Conservation (phyloP, 768 basidiomycete species). For the Suillus bovinus region DNA sequence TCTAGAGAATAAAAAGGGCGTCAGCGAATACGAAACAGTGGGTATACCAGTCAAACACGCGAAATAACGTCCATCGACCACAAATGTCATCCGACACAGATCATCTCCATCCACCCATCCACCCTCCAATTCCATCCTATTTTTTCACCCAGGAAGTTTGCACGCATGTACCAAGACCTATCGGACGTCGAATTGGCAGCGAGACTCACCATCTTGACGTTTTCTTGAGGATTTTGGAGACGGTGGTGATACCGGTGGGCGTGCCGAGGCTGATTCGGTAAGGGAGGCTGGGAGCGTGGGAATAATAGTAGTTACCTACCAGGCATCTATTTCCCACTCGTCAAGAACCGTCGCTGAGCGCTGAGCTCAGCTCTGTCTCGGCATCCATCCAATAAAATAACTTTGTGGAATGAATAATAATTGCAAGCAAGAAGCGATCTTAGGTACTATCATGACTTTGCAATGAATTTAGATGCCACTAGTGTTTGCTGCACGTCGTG, state of each 20-base stretch:
- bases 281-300: slow-evolving; percentile 25
- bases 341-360: no score
- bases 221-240: slow-evolving; percentile 34
- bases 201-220: slow-evolving; percentile 49
- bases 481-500: no score
- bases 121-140: slow-evolving; percentile 22
- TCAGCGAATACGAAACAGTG: slow-evolving; percentile 13
- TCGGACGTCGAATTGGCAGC: slow-evolving; percentile 17
- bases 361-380: no score
- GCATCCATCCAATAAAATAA: no score
- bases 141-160: slow-evolving; percentile 14
- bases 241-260: slow-evolving; percentile 16
- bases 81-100: slow-evolving; percentile 36
- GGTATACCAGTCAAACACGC: neutral
- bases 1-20: slow-evolving; percentile 44
- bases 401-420: no score
- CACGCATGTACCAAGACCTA: slow-evolving; percentile 9
- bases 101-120: slow-evolving; percentile 34
- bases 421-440: no score
- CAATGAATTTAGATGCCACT: no score
- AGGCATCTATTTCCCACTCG: no score
- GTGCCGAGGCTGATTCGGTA: slow-evolving; percentile 5
- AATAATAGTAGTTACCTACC: no score
- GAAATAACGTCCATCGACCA: slow-evolving; percentile 1
- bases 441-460: no score